phyloP scores from a whole-genome alignment of 331 rosid genomes.

The Quercus lobata region DNA sequence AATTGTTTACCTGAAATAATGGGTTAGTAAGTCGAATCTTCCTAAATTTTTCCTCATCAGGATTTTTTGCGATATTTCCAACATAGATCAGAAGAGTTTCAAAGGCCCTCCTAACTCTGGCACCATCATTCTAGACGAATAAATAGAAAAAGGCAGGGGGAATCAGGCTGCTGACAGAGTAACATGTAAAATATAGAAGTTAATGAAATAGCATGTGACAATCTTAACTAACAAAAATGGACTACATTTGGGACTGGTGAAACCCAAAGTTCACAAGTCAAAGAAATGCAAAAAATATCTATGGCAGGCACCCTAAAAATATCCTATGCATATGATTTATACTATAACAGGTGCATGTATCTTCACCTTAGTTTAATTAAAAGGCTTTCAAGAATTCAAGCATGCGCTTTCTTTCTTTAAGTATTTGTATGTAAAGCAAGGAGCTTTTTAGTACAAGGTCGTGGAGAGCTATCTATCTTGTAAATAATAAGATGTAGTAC shows the following conservation, averaged over 20 bases:
- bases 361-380: background rate
- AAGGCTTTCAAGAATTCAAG: background rate
- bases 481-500: background rate
- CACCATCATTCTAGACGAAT: conserved; percentile 49
- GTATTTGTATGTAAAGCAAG: background rate
- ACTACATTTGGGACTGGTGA: background rate
- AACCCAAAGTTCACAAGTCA: background rate
- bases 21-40: conserved; percentile 72
- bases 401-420: no score
- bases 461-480: background rate
- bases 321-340: background rate
- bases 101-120: conserved; percentile 60
- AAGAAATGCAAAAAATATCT: background rate
- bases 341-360: background rate
- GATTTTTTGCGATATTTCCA: conserved; percentile 69
- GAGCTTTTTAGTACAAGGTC: background rate
- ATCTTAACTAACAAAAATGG: background rate
- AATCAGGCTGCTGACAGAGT: background rate
- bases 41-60: conserved; percentile 68
- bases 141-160: background rate
- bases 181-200: background rate
- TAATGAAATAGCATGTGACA: background rate
- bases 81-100: conserved; percentile 64
- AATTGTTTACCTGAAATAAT: conserved; percentile 47
- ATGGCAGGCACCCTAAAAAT: background rate